Evolutionary conservation across 164 flowering plant genomes (phyloP), one percentile per base, ranked within the genome.

Genomic region (Warburgia ugandensis): DNA sequence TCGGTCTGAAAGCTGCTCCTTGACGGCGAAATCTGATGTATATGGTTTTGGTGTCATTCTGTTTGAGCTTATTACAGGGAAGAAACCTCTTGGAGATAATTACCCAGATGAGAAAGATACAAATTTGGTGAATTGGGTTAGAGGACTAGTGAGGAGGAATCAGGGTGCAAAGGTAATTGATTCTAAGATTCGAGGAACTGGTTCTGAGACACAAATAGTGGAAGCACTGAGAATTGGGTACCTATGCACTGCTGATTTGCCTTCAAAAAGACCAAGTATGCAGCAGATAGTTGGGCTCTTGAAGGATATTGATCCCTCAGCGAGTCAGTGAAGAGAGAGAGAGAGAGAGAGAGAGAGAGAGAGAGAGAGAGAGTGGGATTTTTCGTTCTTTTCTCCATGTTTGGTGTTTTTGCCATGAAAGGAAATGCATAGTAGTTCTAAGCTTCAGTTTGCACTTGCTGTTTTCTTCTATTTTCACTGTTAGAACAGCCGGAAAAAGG

Each of bases 201-300:
- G 79, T 4, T 53, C 64, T 2, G 77, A 74, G 29, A 44, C 39
- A 1, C 78, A 84, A 55, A 80, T 88, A 66, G 88, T 65, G 40
- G 96, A 88, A 69, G 94, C 80, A 22, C 59, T 88, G 53, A 84
- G 81, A 64, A 80, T 88, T 46, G 94, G 88, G 9, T 88, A 80
- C 63, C 71, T 88, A 11, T 88, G 96, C 77, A 84, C 96, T 0
- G 94, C 96, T 26, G 94, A 88, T 16, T 54, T 78, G 60, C 96
- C 96, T 4, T 59, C 70, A 0, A 88, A 84, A 69, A 65, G 96
- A 38, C 96, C 96, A 31, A 76, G 75, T 52, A 88, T 88, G 96
- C 96, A 88, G 31, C 96, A 88, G 59, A 70, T 88, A 20, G 96
- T 88, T 33, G 96, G 96, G 26, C 81, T 88, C 29, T 76, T 88